Conservation (phyloP, 345 rosid genomes). For the Pistacia atlantica region DNA sequence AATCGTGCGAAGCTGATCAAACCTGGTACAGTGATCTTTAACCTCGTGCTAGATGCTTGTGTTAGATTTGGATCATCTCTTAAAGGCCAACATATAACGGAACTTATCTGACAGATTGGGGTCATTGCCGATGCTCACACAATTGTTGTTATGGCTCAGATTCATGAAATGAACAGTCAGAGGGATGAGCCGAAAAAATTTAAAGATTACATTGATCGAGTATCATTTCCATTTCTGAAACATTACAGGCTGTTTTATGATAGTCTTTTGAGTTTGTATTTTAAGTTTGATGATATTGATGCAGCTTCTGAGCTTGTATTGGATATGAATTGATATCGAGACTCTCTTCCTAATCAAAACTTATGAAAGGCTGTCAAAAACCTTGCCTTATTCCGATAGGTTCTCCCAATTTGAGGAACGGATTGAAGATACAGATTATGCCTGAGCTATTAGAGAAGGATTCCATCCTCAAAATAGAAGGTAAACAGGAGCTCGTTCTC, state of each 20-base stretch:
- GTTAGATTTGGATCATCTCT: conserved; percentile 62
- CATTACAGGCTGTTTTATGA: conserved; percentile 63
- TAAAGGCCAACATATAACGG: conserved; percentile 72
- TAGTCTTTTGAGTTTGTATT: conserved; percentile 68
- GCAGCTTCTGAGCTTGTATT: conserved; percentile 62
- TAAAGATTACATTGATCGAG: conserved; percentile 50
- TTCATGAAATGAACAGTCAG: conserved; percentile 77
- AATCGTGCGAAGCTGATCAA: conserved; percentile 35
- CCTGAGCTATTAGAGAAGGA: conserved; percentile 60
- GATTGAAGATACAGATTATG: conserved; percentile 57
- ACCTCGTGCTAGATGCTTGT: conserved; percentile 78
- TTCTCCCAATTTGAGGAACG: conserved; percentile 41
- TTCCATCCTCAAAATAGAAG: conserved; percentile 37
- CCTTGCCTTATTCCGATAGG: too few relatives aligned
- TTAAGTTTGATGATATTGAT: conserved; percentile 70
- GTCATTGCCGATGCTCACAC: conserved; percentile 76
- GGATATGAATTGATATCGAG: conserved; percentile 42
- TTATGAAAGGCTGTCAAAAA: too few relatives aligned
- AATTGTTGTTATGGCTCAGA: conserved; percentile 49
- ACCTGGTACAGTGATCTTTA: conserved; percentile 69
- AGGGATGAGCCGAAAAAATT: conserved; percentile 75
- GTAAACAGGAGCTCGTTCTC: conserved; percentile 42
- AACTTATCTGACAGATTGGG: conserved; percentile 58
- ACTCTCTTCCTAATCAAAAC: not conserved
- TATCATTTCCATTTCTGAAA: conserved; percentile 42